Conservation (phyloP, 345 rosid species). For the Trapa bicornis region DNA sequence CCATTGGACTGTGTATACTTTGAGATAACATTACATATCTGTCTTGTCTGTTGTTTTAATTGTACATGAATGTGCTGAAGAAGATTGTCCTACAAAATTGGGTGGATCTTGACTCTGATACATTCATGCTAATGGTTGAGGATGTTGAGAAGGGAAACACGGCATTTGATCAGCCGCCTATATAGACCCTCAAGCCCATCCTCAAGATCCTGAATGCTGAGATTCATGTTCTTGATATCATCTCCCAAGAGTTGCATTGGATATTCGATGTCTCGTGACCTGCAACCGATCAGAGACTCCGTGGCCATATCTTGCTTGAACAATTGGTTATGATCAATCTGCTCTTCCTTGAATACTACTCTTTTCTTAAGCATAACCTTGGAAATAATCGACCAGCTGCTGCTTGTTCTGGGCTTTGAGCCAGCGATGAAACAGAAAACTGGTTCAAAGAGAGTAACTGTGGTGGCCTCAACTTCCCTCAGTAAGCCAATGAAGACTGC, state of each 20-base stretch:
- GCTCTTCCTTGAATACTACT: neutral
- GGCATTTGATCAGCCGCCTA: slow-evolving; percentile 32
- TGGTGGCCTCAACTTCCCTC: neutral
- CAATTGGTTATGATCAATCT: slow-evolving; percentile 8
- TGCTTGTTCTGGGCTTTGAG: neutral
- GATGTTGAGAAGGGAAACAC: slow-evolving; percentile 38
- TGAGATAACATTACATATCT: neutral
- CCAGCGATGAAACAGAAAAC: neutral
- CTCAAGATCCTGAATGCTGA: slow-evolving; percentile 31
- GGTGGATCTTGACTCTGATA: neutral
- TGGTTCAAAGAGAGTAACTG: neutral
- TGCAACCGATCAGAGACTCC: neutral
- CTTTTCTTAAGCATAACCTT: neutral
- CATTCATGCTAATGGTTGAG: slow-evolving; percentile 8
- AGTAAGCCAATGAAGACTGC: neutral
- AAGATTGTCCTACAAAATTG: neutral
- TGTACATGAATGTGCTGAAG: no score
- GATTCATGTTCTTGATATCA: neutral
- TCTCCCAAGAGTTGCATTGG: neutral
- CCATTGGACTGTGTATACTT: neutral
- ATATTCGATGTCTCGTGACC: neutral
- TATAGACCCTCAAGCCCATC: slow-evolving; percentile 23
- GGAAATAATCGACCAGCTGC: slow-evolving; percentile 2
- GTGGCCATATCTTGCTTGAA: slow-evolving; percentile 16
- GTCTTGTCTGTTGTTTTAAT: no score